Conservation (phyloP, 2,329 filamentous ascomycete genomes). For the Didymella lethalis region DNA sequence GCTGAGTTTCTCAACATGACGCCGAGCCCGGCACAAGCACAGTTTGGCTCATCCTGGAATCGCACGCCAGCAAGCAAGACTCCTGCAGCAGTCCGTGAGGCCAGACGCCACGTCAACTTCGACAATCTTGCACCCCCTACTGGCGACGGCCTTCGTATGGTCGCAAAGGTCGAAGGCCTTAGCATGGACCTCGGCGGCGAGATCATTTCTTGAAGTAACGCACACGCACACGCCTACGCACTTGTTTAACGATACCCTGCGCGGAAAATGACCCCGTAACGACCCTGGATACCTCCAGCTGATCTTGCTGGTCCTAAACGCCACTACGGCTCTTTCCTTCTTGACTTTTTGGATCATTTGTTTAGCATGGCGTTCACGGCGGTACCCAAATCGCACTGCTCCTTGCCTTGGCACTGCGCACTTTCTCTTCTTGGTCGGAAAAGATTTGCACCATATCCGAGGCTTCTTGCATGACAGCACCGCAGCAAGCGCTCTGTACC, state of each 20-base stretch:
- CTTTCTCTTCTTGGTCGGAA: neutral
- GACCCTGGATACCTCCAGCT: conserved; percentile 19
- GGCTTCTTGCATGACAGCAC: conserved; percentile 22
- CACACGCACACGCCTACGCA: neutral
- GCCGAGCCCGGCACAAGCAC: conserved; percentile 82
- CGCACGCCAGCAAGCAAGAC: conserved; percentile 72
- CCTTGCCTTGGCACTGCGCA: conserved; percentile 5
- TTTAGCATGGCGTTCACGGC: conserved; percentile 23
- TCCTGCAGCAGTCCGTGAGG: conserved; percentile 71
- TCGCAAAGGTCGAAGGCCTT: conserved; percentile 61
- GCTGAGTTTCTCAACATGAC: conserved; percentile 98
- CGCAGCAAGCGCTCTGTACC: conserved; percentile 34
- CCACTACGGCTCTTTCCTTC: conserved; percentile 8
- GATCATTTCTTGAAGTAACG: conserved; percentile 58
- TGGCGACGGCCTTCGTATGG: conserved; percentile 54
- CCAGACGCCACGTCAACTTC: conserved; percentile 82
- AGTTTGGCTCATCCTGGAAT: conserved; percentile 69
- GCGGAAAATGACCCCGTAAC: conserved; percentile 13
- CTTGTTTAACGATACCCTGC: conserved; percentile 12
- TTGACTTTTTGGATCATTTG: conserved; percentile 6
- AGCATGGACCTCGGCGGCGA: conserved; percentile 73
- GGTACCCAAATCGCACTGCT: conserved; percentile 7
- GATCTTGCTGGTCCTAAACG: conserved; percentile 5
- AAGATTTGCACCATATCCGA: neutral
- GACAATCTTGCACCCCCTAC: conserved; percentile 72